A percentile compares a stretch with the other conserved stretches of the same genome.
These are phyloP conservation scores for Candida stauntonica DNA, from an alignment of 805 yeast species.

Conservation along the genomic window DNA sequence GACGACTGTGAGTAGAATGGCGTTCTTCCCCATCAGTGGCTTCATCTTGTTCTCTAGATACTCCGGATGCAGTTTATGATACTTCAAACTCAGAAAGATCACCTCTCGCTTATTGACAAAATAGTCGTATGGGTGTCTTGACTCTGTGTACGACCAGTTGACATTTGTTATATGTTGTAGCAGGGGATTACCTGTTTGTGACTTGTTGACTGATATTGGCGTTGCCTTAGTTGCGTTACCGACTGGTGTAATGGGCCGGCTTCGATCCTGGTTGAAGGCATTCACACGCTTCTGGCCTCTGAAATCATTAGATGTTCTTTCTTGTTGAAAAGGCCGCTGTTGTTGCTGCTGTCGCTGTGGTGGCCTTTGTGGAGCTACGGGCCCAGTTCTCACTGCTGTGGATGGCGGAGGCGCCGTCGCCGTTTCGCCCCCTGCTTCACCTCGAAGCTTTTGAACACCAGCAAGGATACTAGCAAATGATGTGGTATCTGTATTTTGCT, in stretches of 20 bases:
- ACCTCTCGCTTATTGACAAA: conserved; percentile 53
- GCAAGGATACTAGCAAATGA: conserved; percentile 70
- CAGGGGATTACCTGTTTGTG: conserved; percentile 72
- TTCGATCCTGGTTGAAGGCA: conserved; percentile 22
- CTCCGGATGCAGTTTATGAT: conserved; percentile 74
- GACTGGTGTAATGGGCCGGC: conserved; percentile 12
- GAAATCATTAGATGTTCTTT: neutral
- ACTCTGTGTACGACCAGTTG: conserved; percentile 47
- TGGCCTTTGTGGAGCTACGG: neutral
- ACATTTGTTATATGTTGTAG: conserved; percentile 49
- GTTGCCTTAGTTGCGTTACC: conserved; percentile 17
- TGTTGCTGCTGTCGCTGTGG: neutral
- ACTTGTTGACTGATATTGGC: conserved; percentile 52
- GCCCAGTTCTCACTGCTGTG: no score
- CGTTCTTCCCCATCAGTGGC: conserved; percentile 35
- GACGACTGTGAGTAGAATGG: conserved; percentile 58
- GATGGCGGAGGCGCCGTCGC: conserved; percentile 2
- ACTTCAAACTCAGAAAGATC: conserved; percentile 61
- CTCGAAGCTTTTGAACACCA: conserved; percentile 53
- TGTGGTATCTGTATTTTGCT: conserved; percentile 40
- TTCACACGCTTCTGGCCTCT: conserved; percentile 19
- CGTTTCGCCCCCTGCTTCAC: conserved; percentile 24
- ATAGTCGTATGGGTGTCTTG: conserved; percentile 55
- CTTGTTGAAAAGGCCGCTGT: conserved; percentile 1
- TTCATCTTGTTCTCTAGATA: conserved; percentile 58